Percentiles rank a stretch among this genome's conserved stretches.
Conservation (phyloP, 805 yeast genomes). For the Candida nemodendra region DNA sequence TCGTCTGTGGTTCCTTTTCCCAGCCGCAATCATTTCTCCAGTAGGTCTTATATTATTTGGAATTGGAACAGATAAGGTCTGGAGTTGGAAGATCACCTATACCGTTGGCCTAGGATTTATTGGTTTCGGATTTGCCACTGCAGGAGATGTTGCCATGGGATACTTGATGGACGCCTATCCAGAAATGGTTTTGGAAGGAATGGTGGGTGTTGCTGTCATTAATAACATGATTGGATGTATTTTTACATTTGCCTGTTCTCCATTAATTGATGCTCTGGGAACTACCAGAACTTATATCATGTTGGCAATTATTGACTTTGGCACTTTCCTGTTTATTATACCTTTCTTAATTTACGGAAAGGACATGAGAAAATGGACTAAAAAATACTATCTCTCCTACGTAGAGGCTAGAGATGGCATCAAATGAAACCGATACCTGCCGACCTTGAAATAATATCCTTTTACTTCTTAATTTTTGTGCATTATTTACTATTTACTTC, state of each 20-base stretch:
- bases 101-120: constrained; percentile 58
- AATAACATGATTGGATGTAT: constrained; percentile 65
- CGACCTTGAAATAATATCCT: too few species aligned
- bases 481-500: too few species aligned
- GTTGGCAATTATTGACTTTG: constrained; percentile 57
- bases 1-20: constrained; percentile 54
- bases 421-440: too few species aligned
- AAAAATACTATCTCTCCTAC: constrained; percentile 50
- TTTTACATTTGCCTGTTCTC: constrained; percentile 64
- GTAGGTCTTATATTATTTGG: constrained; percentile 65
- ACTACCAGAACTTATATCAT: constrained; percentile 59
- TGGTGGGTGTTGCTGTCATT: constrained; percentile 66
- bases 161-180: constrained; percentile 69
- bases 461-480: too few species aligned
- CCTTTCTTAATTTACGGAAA: constrained; percentile 38
- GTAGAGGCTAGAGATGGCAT: constrained; percentile 52
- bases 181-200: constrained; percentile 66
- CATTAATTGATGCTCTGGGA: constrained; percentile 57
- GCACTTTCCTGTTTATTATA: constrained; percentile 48
- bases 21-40: constrained; percentile 59
- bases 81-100: constrained; percentile 55
- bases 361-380: constrained; percentile 51
- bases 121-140: constrained; percentile 69
- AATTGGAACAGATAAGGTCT: constrained; percentile 56
- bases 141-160: constrained; percentile 69